phyloP scores from a whole-genome alignment of 176 grass and related monocot species.

The Carex parvula region DNA sequence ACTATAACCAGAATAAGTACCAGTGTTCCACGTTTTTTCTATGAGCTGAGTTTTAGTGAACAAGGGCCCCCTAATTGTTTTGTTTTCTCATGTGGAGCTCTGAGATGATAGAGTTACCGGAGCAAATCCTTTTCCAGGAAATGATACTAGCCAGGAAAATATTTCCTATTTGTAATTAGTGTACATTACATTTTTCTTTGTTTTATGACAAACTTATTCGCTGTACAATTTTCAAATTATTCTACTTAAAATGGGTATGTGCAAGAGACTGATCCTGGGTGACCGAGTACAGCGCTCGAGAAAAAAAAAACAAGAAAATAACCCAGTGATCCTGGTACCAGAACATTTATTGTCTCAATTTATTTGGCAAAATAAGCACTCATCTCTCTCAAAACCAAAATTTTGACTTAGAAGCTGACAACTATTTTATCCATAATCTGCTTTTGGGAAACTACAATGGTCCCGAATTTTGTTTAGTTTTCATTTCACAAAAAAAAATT shows the following conservation, averaged over 20 bases:
- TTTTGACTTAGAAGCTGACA: neutral
- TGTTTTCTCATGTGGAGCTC: neutral
- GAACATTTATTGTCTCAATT: neutral
- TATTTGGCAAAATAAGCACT: neutral
- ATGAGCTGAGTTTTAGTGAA: neutral
- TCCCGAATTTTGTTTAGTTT: too few relatives aligned
- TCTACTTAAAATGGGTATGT: neutral
- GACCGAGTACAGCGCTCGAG: neutral
- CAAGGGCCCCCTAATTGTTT: neutral
- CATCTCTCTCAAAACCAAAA: neutral
- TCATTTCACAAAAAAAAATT: too few relatives aligned
- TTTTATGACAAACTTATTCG: neutral
- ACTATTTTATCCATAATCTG: neutral
- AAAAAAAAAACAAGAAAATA: neutral
- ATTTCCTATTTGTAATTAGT: conserved; percentile 11
- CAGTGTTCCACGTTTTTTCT: neutral
- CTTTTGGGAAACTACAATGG: neutral
- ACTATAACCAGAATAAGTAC: neutral
- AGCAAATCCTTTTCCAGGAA: neutral
- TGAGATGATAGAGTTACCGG: conserved; percentile 2
- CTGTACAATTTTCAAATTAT: neutral
- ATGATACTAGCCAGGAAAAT: neutral
- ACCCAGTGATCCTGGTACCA: neutral
- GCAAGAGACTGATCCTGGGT: neutral
- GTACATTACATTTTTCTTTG: neutral